Evolutionary conservation across 2,329 filamentous ascomycete species (phyloP).

Genomic region (Oidium heveae): DNA sequence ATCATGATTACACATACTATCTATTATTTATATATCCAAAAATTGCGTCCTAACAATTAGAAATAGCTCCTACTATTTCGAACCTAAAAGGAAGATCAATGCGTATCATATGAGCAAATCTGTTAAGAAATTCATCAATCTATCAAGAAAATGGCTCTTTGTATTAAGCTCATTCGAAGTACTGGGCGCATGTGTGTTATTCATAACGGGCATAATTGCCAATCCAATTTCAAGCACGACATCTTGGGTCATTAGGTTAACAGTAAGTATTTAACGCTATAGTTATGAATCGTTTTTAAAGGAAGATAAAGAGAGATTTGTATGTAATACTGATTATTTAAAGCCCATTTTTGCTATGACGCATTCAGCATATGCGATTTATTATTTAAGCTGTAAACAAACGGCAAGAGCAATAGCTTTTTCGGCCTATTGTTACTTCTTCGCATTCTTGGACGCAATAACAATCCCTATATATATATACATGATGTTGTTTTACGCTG

Average conservation of each 20-base stretch:
- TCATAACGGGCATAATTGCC: slow-evolving; percentile 57
- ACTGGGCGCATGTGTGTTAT: slow-evolving; percentile 40
- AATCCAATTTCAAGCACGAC: slow-evolving; percentile 36
- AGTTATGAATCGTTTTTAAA: background rate
- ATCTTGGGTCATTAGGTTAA: slow-evolving; percentile 53
- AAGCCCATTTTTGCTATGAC: slow-evolving; percentile 53
- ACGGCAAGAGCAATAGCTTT: slow-evolving; percentile 50
- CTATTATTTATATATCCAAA: too few species aligned
- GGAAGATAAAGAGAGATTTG: background rate
- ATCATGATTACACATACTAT: too few species aligned
- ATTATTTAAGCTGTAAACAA: slow-evolving; percentile 49
- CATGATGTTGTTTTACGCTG: slow-evolving; percentile 18
- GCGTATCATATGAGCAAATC: slow-evolving; percentile 41
- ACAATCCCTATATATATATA: slow-evolving; percentile 31
- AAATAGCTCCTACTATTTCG: slow-evolving; percentile 27
- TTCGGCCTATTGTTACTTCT: slow-evolving; percentile 72
- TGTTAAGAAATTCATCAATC: slow-evolving; percentile 47
- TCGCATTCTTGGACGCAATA: slow-evolving; percentile 48
- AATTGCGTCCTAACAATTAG: too few species aligned
- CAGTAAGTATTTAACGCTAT: slow-evolving; percentile 25
- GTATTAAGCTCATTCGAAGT: slow-evolving; percentile 40
- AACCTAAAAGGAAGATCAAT: slow-evolving; percentile 33
- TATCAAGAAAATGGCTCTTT: slow-evolving; percentile 43
- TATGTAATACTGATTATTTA: slow-evolving; percentile 8
- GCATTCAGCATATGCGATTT: slow-evolving; percentile 53